A percentile compares a stretch with the other conserved stretches of the same genome.
Conservation (phyloP, 345 rosid species). For the Moricandia moricandioides region DNA sequence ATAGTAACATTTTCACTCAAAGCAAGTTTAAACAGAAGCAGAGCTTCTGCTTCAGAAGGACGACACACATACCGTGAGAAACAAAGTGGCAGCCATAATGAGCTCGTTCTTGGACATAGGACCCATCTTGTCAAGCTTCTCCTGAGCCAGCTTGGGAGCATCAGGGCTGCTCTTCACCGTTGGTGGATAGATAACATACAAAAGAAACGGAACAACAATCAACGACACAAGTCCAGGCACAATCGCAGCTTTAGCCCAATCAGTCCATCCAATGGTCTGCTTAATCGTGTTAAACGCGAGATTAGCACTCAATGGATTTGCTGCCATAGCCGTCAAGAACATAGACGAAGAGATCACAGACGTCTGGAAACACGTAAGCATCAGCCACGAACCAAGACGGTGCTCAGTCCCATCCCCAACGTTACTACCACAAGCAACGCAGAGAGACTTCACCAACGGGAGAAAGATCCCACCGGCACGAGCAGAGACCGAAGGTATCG, state of each 20-base stretch:
- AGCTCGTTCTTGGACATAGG: conserved; percentile 86
- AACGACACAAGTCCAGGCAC: conserved; percentile 87
- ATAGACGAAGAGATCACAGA: conserved; percentile 90
- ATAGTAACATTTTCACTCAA: neutral
- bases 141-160: conserved; percentile 58
- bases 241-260: conserved; percentile 98
- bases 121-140: conserved; percentile 92
- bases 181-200: conserved; percentile 88
- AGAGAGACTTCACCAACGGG: conserved; percentile 87
- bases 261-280: conserved; percentile 92
- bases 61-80: conserved; percentile 63
- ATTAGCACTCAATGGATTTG: conserved; percentile 95
- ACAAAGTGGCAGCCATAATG: conserved; percentile 87
- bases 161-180: conserved; percentile 21
- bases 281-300: conserved; percentile 70
- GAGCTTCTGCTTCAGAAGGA: neutral
- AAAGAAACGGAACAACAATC: conserved; percentile 77
- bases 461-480: conserved; percentile 98
- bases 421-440: conserved; percentile 94
- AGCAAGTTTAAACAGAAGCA: conserved; percentile 11
- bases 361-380: conserved; percentile 98
- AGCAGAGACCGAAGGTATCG: conserved; percentile 97
- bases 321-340: conserved; percentile 99
- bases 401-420: conserved; percentile 92
- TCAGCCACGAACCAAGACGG: conserved; percentile 87